Percentiles rank a stretch among this genome's conserved stretches.
phyloP scores from a whole-genome alignment of 2,329 filamentous ascomycete species.

The Fusarium piperis region DNA sequence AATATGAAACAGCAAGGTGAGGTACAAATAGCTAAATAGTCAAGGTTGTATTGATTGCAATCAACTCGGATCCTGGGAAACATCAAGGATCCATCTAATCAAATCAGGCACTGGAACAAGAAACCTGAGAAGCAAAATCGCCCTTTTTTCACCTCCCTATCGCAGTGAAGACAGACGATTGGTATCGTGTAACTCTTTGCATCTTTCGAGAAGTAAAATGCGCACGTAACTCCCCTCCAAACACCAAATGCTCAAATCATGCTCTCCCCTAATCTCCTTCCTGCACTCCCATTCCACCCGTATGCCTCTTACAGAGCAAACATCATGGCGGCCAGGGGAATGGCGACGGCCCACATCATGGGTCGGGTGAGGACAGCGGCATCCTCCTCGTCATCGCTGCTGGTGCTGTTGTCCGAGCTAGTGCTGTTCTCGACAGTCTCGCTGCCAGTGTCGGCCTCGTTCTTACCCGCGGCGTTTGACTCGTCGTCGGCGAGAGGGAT shows the following conservation, averaged over 20 bases:
- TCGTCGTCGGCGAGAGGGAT: slow-evolving; percentile 55
- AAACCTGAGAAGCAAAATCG: slow-evolving; percentile 24
- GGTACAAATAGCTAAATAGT: slow-evolving; percentile 8
- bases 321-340: slow-evolving; percentile 49
- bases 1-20: neutral
- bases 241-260: slow-evolving; percentile 23
- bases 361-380: slow-evolving; percentile 45
- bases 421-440: slow-evolving; percentile 35
- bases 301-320: slow-evolving; percentile 42
- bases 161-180: slow-evolving; percentile 5
- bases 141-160: neutral
- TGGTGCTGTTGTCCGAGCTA: slow-evolving; percentile 27
- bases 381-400: slow-evolving; percentile 38
- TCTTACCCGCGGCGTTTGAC: slow-evolving; percentile 58
- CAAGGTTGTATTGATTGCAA: slow-evolving; percentile 29
- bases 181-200: slow-evolving; percentile 33
- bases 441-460: slow-evolving; percentile 49
- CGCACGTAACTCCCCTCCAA: slow-evolving; percentile 13
- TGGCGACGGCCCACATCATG: slow-evolving; percentile 45
- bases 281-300: neutral
- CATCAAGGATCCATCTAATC: slow-evolving; percentile 3
- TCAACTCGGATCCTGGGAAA: slow-evolving; percentile 10
- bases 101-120: slow-evolving; percentile 11
- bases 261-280: neutral
- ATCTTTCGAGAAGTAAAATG: slow-evolving; percentile 27